A percentile compares a stretch with the other conserved stretches of the same genome.
These are phyloP conservation scores for Rhazya stricta DNA, from an alignment of 257 asterid genomes.

Conservation along the genomic window DNA sequence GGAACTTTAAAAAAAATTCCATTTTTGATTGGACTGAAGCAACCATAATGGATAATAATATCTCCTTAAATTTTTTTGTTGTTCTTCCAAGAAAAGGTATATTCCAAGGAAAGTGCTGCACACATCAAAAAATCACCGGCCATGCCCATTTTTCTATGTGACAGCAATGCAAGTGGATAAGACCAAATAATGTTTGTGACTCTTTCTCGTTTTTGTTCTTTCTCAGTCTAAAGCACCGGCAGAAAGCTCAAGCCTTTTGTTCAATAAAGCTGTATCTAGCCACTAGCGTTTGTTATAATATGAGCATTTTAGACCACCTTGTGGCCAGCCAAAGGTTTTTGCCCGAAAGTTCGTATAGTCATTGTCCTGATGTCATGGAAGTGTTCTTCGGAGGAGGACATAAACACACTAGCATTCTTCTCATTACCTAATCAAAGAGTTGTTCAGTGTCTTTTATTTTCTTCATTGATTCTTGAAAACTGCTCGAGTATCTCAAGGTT, in stretches of 20 bases:
- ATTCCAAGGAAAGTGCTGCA: not conserved
- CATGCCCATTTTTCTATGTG: conserved; percentile 10
- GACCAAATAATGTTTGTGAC: not conserved
- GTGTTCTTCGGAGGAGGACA: not conserved
- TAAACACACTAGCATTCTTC: not conserved
- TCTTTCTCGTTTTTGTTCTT: not conserved
- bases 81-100: not conserved
- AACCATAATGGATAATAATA: not conserved
- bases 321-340: not conserved
- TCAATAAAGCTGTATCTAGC: not conserved
- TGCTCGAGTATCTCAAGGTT: not conserved
- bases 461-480: no score
- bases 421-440: no score
- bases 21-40: not conserved
- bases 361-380: not conserved
- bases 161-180: conserved; percentile 3
- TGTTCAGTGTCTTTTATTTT: no score
- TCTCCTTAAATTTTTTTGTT: not conserved
- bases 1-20: no score
- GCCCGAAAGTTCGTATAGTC: not conserved
- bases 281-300: not conserved
- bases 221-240: not conserved
- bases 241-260: not conserved
- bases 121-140: not conserved
- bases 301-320: not conserved